phyloP scores from a whole-genome alignment of 2,329 filamentous ascomycete genomes.

The Nemania sp. region DNA sequence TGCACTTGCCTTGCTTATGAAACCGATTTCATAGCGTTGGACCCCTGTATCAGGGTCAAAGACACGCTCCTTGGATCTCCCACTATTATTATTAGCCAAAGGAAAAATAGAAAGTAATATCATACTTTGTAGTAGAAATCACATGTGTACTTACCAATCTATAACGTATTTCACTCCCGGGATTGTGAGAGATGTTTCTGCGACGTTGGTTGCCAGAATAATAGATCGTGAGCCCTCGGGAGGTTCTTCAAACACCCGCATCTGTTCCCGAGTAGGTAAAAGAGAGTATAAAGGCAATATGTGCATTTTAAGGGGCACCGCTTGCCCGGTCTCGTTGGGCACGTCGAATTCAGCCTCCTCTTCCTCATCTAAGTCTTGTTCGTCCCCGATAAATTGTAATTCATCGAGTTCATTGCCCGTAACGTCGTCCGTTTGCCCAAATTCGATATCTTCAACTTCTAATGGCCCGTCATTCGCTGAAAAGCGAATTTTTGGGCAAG shows the following conservation, averaged over 20 bases:
- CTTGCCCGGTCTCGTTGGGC: slow-evolving; percentile 69
- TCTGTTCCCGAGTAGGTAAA: slow-evolving; percentile 88
- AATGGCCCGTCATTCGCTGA: slow-evolving; percentile 81
- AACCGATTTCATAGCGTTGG: slow-evolving; percentile 93
- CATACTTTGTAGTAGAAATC: background rate
- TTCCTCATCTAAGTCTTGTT: slow-evolving; percentile 69
- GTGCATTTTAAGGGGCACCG: slow-evolving; percentile 78
- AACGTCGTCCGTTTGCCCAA: slow-evolving; percentile 78
- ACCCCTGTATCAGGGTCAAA: slow-evolving; percentile 91
- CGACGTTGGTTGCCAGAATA: slow-evolving; percentile 94
- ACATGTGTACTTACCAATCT: slow-evolving; percentile 40
- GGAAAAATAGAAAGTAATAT: background rate
- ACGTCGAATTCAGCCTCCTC: slow-evolving; percentile 76
- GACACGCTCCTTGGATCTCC: slow-evolving; percentile 89
- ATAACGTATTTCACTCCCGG: slow-evolving; percentile 94
- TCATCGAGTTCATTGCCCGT: slow-evolving; percentile 71
- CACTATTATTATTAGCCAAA: slow-evolving; percentile 57
- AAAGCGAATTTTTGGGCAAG: slow-evolving; percentile 77
- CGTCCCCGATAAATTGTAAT: slow-evolving; percentile 61
- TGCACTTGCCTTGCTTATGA: slow-evolving; percentile 98
- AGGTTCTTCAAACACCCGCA: slow-evolving; percentile 87
- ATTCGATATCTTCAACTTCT: slow-evolving; percentile 88
- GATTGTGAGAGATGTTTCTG: slow-evolving; percentile 96
- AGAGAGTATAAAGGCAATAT: slow-evolving; percentile 95
- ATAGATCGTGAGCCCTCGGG: slow-evolving; percentile 87